Evolutionary conservation across 2,329 filamentous ascomycete genomes (phyloP).

Genomic region (Fusarium tjaetaba): DNA sequence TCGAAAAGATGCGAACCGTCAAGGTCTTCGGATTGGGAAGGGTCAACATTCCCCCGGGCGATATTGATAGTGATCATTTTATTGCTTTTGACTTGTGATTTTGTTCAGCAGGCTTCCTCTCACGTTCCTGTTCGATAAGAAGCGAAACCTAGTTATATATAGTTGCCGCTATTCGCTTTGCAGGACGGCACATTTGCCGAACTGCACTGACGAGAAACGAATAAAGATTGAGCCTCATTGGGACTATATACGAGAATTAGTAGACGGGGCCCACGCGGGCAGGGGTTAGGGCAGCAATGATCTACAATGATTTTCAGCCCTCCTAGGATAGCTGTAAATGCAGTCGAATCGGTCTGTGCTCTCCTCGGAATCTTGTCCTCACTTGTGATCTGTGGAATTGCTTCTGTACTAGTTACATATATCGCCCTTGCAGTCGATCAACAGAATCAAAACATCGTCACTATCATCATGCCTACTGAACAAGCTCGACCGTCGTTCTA

Average conservation of each 20-base stretch:
- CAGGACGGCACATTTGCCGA: background rate
- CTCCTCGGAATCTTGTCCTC: background rate
- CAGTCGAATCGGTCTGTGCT: background rate
- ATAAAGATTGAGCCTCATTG: background rate
- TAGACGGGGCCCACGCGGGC: background rate
- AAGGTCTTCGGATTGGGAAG: background rate
- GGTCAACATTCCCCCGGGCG: background rate
- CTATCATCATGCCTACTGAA: background rate
- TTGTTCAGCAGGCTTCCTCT: background rate
- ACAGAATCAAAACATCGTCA: background rate
- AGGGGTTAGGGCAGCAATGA: background rate
- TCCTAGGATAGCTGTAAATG: background rate
- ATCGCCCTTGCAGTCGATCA: background rate
- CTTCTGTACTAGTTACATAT: background rate
- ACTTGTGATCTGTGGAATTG: background rate
- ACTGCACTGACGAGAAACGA: background rate
- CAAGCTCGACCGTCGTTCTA: background rate
- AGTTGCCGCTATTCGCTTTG: background rate
- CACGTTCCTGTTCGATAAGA: too few relatives aligned
- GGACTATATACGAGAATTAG: background rate
- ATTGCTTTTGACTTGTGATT: background rate
- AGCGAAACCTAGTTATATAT: background rate
- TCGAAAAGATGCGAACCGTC: background rate
- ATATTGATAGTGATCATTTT: background rate
- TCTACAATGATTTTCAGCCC: background rate